Conservation (phyloP, 163 green algal genomes). For the Coccomyxa subellipsoidea region DNA sequence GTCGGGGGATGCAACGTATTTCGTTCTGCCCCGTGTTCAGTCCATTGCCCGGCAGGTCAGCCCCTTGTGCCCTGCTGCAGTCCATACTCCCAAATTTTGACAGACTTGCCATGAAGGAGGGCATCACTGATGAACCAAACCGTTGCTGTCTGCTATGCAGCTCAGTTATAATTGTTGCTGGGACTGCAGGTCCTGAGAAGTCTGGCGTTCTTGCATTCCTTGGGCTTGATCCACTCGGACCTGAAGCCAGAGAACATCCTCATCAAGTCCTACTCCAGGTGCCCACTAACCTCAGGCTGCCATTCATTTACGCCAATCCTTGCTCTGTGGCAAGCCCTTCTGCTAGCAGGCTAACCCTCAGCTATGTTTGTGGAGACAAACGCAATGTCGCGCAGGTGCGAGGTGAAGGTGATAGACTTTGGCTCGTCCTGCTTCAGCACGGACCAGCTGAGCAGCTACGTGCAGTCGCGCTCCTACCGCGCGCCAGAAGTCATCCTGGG, state of each 20-base stretch:
- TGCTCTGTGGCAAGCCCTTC: too few relatives aligned
- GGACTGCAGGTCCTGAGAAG: constrained; percentile 62
- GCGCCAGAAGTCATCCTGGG: constrained; percentile 94
- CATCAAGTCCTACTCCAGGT: constrained; percentile 82
- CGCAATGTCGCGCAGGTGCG: constrained; percentile 29
- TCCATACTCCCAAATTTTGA: too few relatives aligned
- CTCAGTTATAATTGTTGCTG: constrained; percentile 2
- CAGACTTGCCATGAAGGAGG: too few relatives aligned
- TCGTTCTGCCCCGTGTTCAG: constrained; percentile 67
- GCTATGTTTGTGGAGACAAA: too few relatives aligned
- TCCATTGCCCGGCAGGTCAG: constrained; percentile 53
- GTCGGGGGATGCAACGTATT: constrained; percentile 73
- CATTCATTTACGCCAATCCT: too few relatives aligned
- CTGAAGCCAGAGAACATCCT: constrained; percentile 99
- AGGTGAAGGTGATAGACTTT: constrained; percentile 95
- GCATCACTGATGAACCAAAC: too few relatives aligned
- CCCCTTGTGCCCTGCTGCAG: constrained; percentile 14
- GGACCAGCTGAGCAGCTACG: constrained; percentile 91
- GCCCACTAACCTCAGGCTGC: too few relatives aligned
- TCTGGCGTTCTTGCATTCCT: constrained; percentile 88
- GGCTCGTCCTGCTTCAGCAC: constrained; percentile 90
- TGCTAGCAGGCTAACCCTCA: too few relatives aligned
- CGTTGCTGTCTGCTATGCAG: neutral
- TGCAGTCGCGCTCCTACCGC: constrained; percentile 90
- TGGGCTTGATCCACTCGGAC: constrained; percentile 93